Evolutionary conservation across 2,329 filamentous ascomycete genomes (phyloP).

Genomic region (Grosmannia clavigera): DNA sequence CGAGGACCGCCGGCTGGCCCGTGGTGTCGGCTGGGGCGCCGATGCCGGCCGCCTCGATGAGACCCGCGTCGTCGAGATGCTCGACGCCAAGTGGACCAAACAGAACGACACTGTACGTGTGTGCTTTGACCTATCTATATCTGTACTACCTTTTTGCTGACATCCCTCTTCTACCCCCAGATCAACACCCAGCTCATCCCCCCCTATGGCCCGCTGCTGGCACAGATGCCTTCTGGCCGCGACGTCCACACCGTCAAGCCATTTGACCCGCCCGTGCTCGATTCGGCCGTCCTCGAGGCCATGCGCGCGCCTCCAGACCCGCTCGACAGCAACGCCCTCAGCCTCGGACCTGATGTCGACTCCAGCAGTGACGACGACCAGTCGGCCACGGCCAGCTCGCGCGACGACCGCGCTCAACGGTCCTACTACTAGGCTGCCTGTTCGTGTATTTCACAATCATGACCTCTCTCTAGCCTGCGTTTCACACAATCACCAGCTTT

Average conservation of each 20-base stretch:
- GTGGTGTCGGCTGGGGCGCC: constrained; percentile 59
- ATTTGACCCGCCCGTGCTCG: constrained; percentile 54
- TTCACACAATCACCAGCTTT: constrained; percentile 33
- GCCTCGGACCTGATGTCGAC: background rate
- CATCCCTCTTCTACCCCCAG: constrained; percentile 24
- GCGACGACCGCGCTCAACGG: background rate
- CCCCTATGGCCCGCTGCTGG: constrained; percentile 55
- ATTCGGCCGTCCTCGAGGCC: constrained; percentile 48
- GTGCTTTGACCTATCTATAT: background rate
- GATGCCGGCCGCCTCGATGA: constrained; percentile 83
- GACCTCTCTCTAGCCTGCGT: too few relatives aligned
- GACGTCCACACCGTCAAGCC: constrained; percentile 67
- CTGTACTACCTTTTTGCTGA: background rate
- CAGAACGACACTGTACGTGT: constrained; percentile 74
- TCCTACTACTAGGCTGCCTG: background rate
- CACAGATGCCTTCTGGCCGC: constrained; percentile 74
- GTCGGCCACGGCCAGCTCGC: background rate
- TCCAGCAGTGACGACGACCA: constrained; percentile 32
- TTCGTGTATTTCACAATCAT: background rate
- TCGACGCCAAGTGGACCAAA: constrained; percentile 81
- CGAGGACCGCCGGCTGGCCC: constrained; percentile 70
- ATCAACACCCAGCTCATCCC: constrained; percentile 73
- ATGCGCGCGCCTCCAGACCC: constrained; percentile 43
- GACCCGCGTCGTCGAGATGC: constrained; percentile 69
- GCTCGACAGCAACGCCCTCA: constrained; percentile 18